Evolutionary conservation across 305 asterid genomes (phyloP), one percentile per base, ranked within the genome.

Genomic region (Ajuga reptans): DNA sequence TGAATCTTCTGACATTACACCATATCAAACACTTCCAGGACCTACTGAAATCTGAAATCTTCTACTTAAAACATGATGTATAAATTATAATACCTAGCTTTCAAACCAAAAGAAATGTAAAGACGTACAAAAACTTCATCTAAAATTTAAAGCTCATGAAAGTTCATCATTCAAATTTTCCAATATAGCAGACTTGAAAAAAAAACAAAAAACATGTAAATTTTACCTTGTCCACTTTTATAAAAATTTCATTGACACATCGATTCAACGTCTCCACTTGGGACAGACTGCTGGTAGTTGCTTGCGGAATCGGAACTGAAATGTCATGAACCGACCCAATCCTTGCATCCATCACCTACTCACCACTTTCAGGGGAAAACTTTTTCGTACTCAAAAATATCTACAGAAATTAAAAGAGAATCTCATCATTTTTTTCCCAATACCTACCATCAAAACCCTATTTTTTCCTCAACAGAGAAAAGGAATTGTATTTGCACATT

Each of bases 211-310:
- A n/a, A n/a, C n/a, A n/a, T n/a, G n/a, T n/a, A n/a, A n/a, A n/a
- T n/a, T 46, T 42, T 53, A 84, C 97, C 91, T 85, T 81, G 68
- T 85, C 89, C 66, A 88, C 88, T 74, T 70, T 78, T 37, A 24
- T 17, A 61, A 58, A 80, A 47, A 84, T 73, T 61, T 80, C 86
- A 74, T 82, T 86, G 54, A 84, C 83, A 37, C 72, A 72, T 68
- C 58, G 79, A 69, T 79, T 79, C 66, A 83, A 61, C 73, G 74
- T 75, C 74, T 84, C 88, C 43, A 76, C 72, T 39, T 68, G 69
- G 57, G 78, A 66, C 33, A 24, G 75, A 51, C 65, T 60, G 17
- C 43, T 79, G 9, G 52, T 46, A 17, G 34, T 46, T 78, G 77
- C 89, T 56, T 63, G 58, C 2, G 77, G 74, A 67, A 72, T 75